Evolutionary conservation across 164 flowering plant species (phyloP), one percentile per base, ranked within the genome.

Genomic region (Piper longum): DNA sequence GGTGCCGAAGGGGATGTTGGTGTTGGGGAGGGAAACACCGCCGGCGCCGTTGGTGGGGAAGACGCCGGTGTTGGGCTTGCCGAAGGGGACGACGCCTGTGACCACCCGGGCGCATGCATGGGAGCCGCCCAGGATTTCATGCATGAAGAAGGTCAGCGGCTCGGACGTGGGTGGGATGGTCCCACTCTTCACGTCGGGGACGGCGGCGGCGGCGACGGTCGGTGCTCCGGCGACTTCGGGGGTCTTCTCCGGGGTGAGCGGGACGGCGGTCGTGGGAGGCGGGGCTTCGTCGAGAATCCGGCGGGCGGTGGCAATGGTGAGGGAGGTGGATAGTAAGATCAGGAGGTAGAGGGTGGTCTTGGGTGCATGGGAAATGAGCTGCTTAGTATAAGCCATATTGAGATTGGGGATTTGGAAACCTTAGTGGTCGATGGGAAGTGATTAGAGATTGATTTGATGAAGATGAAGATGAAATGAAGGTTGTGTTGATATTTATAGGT

Each of bases 51-150:
- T 78, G 40, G 76, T 60, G 0, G 85, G 85, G 61, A 85, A 73
- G 63, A 76, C 77, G 0, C 83, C 91, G 1, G 88, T 90, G 55
- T 86, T 85, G 3, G 91, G 85, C 65, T 82, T 85, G 48, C 86
- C 82, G 39, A 88, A 88, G 3, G 95, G 85, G 6, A 83, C 86
- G 1, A 78, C 60, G 4, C 95, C 91, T 1, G 91, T 84, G 6
- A 83, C 80, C 0, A 85, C 85, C 66, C 67, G 58, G 8, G 89
- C 91, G 0, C 86, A 64, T 41, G 91, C 77, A 60, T 72, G 71
- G 4, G 81, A 62, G 13, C 83, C 83, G 2, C 81, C 81, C 2
- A 74, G 71, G n/a, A 79, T 75, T 70, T 81, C 80, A 36, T 80
- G 84, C 82, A 80, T 75, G 73, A 77, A 83, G 72, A 81, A 81